Evolutionary conservation across 208 protist genomes (phyloP).

Genomic region (Leishmania arabica): DNA sequence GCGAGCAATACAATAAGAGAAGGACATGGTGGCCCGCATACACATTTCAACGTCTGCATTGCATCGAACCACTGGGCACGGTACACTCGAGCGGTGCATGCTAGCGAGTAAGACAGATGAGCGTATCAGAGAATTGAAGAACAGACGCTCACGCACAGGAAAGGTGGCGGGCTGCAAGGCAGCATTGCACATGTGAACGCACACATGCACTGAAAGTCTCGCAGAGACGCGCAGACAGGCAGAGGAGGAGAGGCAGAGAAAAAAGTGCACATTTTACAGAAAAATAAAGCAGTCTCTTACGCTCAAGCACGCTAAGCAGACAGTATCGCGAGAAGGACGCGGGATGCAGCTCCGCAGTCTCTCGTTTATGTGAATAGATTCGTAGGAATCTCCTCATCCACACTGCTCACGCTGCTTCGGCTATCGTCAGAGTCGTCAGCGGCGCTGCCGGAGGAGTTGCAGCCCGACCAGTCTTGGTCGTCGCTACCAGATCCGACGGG

Average conservation of each 20-base stretch:
- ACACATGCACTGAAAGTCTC: neutral
- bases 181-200: neutral
- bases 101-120: neutral
- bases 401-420: conserved; percentile 29
- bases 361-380: conserved; percentile 23
- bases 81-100: neutral
- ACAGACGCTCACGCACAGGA: neutral
- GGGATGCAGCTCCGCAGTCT: too few relatives aligned
- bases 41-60: neutral
- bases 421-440: conserved; percentile 15
- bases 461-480: conserved; percentile 30
- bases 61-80: neutral
- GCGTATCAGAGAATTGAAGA: too few relatives aligned
- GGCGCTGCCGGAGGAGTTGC: conserved; percentile 17
- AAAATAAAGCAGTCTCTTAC: too few relatives aligned
- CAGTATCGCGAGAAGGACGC: neutral
- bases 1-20: neutral
- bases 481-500: conserved; percentile 27
- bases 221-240: neutral
- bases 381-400: conserved; percentile 32
- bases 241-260: too few relatives aligned
- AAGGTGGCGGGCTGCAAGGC: neutral
- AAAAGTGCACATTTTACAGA: neutral
- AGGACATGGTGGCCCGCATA: neutral
- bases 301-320: neutral